phyloP scores from a whole-genome alignment of 139 green algal genomes.

The Mesostigma viride region DNA sequence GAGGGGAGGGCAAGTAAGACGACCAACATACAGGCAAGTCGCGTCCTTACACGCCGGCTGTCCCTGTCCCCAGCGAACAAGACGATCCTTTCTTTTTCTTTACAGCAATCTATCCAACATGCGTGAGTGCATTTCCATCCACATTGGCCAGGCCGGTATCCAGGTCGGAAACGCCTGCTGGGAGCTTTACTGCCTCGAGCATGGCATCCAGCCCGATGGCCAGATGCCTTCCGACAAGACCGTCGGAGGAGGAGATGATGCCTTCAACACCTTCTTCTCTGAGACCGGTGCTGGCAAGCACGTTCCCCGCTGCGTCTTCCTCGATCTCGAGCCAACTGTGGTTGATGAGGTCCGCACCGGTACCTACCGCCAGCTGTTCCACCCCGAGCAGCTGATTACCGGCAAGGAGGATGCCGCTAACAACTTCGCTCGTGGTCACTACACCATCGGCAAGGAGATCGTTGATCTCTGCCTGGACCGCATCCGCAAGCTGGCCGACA shows the following conservation, averaged over 20 bases:
- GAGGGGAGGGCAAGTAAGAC: too few species aligned
- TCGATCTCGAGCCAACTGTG: conserved; percentile 51
- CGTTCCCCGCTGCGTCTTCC: conserved; percentile 43
- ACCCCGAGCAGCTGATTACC: conserved; percentile 51
- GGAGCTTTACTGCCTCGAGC: conserved; percentile 97
- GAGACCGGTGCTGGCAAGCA: conserved; percentile 53
- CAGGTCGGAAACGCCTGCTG: conserved; percentile 97
- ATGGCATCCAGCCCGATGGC: conserved; percentile 84
- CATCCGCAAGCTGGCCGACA: conserved; percentile 47
- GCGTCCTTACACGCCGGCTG: too few species aligned
- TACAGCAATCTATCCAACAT: too few species aligned
- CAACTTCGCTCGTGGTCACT: conserved; percentile 50
- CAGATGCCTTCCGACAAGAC: conserved; percentile 92
- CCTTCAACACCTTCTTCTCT: conserved; percentile 57
- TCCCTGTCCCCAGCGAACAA: too few species aligned
- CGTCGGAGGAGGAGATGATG: conserved; percentile 41
- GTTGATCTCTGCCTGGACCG: conserved; percentile 46
- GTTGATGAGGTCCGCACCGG: conserved; percentile 50
- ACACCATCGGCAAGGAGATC: conserved; percentile 52
- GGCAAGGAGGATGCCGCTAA: conserved; percentile 51
- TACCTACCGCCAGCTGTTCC: conserved; percentile 51
- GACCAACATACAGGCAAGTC: too few species aligned
- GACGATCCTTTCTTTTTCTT: too few species aligned
- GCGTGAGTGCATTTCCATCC: conserved; percentile 95
- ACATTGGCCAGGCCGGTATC: conserved; percentile 85